These are phyloP conservation scores for Vanilla planifolia DNA, from an alignment of 106 monocot genomes.

Conservation along the genomic window DNA sequence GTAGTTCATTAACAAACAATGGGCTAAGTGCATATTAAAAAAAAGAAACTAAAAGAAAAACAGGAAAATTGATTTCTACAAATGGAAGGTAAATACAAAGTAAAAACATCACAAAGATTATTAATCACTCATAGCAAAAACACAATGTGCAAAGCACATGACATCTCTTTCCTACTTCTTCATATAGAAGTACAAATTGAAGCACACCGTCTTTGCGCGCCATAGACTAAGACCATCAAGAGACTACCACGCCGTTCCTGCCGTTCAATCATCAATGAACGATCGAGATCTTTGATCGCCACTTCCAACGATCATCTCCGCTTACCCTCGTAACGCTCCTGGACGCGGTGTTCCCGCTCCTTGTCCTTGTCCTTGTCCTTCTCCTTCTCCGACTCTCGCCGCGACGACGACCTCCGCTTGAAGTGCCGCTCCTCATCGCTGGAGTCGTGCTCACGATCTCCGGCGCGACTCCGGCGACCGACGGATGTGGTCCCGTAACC, in stretches of 20 bases:
- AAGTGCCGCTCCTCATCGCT: conserved; percentile 55
- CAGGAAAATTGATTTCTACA: too few relatives aligned
- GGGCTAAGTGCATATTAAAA: too few relatives aligned
- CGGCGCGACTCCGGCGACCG: conserved; percentile 4
- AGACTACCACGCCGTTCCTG: neutral
- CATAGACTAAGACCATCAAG: too few relatives aligned
- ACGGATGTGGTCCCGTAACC: neutral
- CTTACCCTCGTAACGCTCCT: neutral
- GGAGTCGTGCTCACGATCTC: conserved; percentile 25
- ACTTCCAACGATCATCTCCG: conserved; percentile 1
- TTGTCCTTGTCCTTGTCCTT: neutral
- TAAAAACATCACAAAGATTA: too few relatives aligned
- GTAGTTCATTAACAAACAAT: too few relatives aligned
- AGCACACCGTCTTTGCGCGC: too few relatives aligned
- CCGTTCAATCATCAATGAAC: neutral
- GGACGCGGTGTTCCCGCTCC: conserved; percentile 4
- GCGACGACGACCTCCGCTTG: conserved; percentile 44
- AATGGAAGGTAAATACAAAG: too few relatives aligned
- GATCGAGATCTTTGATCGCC: neutral
- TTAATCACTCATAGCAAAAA: too few relatives aligned
- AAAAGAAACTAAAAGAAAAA: too few relatives aligned
- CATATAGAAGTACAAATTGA: too few relatives aligned
- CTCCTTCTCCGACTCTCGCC: neutral
- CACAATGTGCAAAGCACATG: too few relatives aligned
- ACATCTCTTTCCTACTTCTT: too few relatives aligned